Evolutionary conservation across 225 moss, liverwort and hornwort genomes (phyloP), one percentile per base, ranked within the genome.

Genomic region (Anthoceros angustus): DNA sequence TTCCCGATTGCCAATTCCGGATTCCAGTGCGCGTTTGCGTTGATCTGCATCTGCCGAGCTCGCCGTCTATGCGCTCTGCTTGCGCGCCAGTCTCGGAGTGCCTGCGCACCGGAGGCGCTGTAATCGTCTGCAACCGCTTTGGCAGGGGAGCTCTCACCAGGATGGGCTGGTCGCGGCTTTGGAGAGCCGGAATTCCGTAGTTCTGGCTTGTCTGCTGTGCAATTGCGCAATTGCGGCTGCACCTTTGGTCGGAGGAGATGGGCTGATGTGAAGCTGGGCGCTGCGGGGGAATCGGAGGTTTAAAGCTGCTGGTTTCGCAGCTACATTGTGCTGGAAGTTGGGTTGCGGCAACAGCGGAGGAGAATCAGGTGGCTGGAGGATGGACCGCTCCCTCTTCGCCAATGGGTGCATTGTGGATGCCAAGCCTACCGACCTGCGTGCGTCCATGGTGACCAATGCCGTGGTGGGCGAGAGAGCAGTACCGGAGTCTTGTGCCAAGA

Each of bases 361-460:
- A 62, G 38, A 69, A 62, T 25, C 41, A 25, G 38, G 25, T 62
- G 9, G 4, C 41, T 24, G 62, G 43, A 9, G 39, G 46, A 71
- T 64, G 55, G 43, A 46, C 20, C 16, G 41, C 24, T 64, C 64
- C 64, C 18, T 64, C 20, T 39, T 39, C 32, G 55, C 55, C 18
- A 55, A 55, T 55, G 55, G 55, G n/a, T 55, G 55, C 64, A 49
- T 20, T 24, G 66, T 64, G 10, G 39, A 39, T 64, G 39, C 64
- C 5, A 72, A 68, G 40, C 45, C 68, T 23, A 55, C 72, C 45
- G 72, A 75, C 43, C 66, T 80, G 38, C 69, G 80, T 26, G 70
- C 80, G 7, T 80, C 80, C 38, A 74, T 80, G 77, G 77, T 77
- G 40, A 77, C 80, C 5, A 74, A 71, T 23, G 69, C 64, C 9